phyloP scores from a whole-genome alignment of 805 yeast species.

The Ogataea polymorpha region DNA sequence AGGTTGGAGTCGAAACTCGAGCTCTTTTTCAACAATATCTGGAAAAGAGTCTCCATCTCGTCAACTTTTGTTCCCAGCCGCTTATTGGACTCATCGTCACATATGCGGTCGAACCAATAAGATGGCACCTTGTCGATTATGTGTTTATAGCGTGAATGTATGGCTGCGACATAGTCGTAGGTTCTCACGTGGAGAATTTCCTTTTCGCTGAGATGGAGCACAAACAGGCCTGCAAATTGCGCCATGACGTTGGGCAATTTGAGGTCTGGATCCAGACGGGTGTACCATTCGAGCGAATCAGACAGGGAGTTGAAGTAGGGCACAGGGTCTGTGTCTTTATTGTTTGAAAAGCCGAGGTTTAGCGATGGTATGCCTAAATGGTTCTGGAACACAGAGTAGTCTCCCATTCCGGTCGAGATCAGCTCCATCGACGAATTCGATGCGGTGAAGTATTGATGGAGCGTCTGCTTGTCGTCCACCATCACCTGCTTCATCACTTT shows the following conservation, averaged over 20 bases:
- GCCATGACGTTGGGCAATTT: conserved; percentile 54
- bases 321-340: conserved; percentile 44
- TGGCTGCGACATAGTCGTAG: conserved; percentile 43
- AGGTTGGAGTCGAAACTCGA: conserved; percentile 20
- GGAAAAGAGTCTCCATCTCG: conserved; percentile 7
- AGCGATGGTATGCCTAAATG: conserved; percentile 67
- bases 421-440: conserved; percentile 36
- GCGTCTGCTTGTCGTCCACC: conserved; percentile 37
- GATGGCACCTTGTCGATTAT: conserved; percentile 26
- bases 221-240: conserved; percentile 55
- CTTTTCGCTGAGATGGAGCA: conserved; percentile 51
- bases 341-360: conserved; percentile 41
- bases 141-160: conserved; percentile 36
- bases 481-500: conserved; percentile 47
- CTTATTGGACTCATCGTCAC: conserved; percentile 25
- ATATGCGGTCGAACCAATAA: conserved; percentile 28
- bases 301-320: conserved; percentile 56
- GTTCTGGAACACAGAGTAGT: conserved; percentile 58
- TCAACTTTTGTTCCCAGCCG: conserved; percentile 13
- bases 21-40: conserved; percentile 12
- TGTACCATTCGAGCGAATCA: conserved; percentile 58
- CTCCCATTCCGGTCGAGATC: conserved; percentile 49
- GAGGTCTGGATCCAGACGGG: conserved; percentile 43
- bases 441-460: conserved; percentile 47
- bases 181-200: conserved; percentile 53